Evolutionary conservation across 306 rosid genomes (phyloP).

Genomic region (Dryas drummondii): DNA sequence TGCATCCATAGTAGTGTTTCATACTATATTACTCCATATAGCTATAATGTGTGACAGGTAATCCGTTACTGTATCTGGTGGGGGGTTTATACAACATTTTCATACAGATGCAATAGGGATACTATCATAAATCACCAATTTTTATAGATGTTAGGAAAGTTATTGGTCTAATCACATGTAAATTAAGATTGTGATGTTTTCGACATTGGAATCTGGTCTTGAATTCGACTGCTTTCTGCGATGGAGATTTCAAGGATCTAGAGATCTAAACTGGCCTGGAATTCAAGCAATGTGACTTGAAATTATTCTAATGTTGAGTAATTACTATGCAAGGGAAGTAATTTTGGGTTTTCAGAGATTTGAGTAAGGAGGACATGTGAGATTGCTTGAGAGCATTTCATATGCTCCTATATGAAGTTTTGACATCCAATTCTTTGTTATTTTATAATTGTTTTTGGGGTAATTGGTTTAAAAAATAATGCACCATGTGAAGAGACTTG

Average conservation of each 20-base stretch:
- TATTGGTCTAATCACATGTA: neutral
- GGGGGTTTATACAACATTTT: neutral
- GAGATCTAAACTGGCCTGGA: neutral
- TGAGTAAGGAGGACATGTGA: conserved; percentile 8
- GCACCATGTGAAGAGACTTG: neutral
- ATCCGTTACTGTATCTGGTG: neutral
- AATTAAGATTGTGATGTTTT: neutral
- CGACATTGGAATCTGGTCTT: neutral
- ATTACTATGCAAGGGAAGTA: neutral
- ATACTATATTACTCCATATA: neutral
- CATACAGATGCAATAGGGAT: neutral
- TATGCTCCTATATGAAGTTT: neutral
- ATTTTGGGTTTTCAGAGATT: conserved; percentile 5
- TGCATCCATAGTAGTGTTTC: conserved; percentile 33
- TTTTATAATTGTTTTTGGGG: neutral
- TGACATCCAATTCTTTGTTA: neutral
- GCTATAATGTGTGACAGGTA: neutral
- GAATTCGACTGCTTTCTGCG: neutral
- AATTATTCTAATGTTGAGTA: neutral
- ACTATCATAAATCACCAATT: neutral
- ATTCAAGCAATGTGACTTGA: conserved; percentile 6
- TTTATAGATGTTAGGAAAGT: neutral
- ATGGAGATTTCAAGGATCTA: conserved; percentile 11
- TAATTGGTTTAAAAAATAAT: neutral
- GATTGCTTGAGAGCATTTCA: conserved; percentile 9